phyloP scores from a whole-genome alignment of 2,329 filamentous ascomycete genomes.

The Berkeleyomyces rouxiae region DNA sequence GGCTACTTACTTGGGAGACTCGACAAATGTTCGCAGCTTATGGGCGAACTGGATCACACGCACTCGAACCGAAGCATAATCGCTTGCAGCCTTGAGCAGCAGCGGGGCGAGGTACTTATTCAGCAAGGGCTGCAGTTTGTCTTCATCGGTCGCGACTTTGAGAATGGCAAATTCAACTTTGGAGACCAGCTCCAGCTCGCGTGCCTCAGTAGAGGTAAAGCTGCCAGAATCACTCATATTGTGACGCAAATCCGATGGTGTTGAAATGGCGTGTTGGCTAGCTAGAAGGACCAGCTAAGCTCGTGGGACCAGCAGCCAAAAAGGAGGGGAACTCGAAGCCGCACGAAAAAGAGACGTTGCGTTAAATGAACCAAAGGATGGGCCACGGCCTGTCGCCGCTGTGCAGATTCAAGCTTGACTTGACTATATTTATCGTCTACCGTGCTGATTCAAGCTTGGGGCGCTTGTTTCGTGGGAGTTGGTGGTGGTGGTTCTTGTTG shows the following conservation, averaged over 20 bases:
- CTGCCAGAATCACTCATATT: slow-evolving; percentile 21
- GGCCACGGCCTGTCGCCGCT: too few species aligned
- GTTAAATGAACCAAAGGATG: too few species aligned
- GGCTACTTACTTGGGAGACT: slow-evolving; percentile 30
- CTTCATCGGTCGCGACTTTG: slow-evolving; percentile 64
- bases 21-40: slow-evolving; percentile 37
- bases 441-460: not conserved
- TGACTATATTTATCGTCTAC: too few species aligned
- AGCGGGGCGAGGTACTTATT: slow-evolving; percentile 66
- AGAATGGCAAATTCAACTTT: slow-evolving; percentile 72
- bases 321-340: too few species aligned
- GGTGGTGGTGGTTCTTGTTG: not conserved
- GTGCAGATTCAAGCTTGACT: not conserved
- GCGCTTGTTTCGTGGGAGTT: not conserved
- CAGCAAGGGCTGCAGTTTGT: slow-evolving; percentile 63
- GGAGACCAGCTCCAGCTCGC: slow-evolving; percentile 66
- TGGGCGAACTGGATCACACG: slow-evolving; percentile 43
- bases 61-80: slow-evolving; percentile 61
- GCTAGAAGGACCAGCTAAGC: not conserved
- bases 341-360: too few species aligned
- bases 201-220: slow-evolving; percentile 34
- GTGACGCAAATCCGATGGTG: not conserved
- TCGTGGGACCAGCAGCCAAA: not conserved
- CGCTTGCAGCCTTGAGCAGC: slow-evolving; percentile 72
- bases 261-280: not conserved